phyloP scores from a whole-genome alignment of 495 filamentous ascomycete species.

The Aeminium ludgeri region DNA sequence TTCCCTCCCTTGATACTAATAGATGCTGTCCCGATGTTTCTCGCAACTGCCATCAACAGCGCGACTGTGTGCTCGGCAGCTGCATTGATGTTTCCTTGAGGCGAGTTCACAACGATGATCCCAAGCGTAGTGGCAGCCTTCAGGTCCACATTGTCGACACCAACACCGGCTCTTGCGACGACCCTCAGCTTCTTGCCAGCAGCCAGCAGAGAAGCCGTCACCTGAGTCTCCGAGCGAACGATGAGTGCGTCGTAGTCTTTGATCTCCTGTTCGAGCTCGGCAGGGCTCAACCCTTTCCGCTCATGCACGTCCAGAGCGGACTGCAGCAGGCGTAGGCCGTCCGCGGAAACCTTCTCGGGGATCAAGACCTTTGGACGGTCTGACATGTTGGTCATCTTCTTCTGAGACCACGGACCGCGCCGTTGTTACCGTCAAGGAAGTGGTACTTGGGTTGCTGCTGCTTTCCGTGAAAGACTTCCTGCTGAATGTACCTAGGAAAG shows the following conservation, averaged over 20 bases:
- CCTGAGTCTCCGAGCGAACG: slow-evolving; percentile 56
- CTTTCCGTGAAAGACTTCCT: too few relatives aligned
- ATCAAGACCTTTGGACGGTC: slow-evolving; percentile 42
- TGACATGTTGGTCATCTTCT: too few relatives aligned
- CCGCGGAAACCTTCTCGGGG: slow-evolving; percentile 55
- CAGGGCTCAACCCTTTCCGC: slow-evolving; percentile 34
- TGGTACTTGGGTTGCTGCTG: too few relatives aligned
- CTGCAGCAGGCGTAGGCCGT: slow-evolving; percentile 46
- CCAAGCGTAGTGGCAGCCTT: slow-evolving; percentile 44
- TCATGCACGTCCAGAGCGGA: slow-evolving; percentile 43
- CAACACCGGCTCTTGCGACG: slow-evolving; percentile 58
- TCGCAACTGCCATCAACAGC: slow-evolving; percentile 45
- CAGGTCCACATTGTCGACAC: slow-evolving; percentile 63
- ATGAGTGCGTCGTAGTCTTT: slow-evolving; percentile 49
- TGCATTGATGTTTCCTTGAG: slow-evolving; percentile 51
- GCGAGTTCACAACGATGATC: slow-evolving; percentile 55
- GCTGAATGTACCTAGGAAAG: too few relatives aligned
- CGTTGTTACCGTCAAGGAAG: too few relatives aligned
- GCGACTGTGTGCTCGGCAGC: slow-evolving; percentile 49
- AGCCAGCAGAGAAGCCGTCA: slow-evolving; percentile 40
- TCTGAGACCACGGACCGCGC: too few relatives aligned
- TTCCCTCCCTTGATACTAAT: slow-evolving; percentile 39
- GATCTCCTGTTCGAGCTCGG: slow-evolving; percentile 42
- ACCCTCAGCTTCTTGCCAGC: slow-evolving; percentile 47
- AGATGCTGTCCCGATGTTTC: slow-evolving; percentile 46